Evolutionary conservation across 2,329 filamentous ascomycete species (phyloP).

Genomic region (Fusarium stilboides): DNA sequence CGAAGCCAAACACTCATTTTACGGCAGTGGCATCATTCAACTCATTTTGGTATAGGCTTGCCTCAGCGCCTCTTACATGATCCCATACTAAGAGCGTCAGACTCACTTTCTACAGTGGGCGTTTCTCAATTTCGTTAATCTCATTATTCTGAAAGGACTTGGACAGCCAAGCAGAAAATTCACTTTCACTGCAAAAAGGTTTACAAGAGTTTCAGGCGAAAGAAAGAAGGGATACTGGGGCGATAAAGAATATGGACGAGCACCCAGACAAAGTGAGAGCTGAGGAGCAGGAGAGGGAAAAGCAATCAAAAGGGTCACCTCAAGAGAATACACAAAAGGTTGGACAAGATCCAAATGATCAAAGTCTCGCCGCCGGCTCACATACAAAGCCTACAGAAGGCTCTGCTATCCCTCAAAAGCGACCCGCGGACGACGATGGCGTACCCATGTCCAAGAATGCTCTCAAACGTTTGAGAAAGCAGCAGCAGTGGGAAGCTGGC

Average conservation of each 20-base stretch:
- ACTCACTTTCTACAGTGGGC: neutral
- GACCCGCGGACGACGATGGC: conserved; percentile 20
- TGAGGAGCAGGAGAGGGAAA: no score
- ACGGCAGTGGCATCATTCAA: neutral
- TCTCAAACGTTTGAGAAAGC: conserved; percentile 81
- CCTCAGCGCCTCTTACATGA: conserved; percentile 13
- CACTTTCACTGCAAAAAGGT: neutral
- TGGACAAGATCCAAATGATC: neutral
- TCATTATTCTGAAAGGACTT: neutral
- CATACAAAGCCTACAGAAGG: conserved; percentile 7
- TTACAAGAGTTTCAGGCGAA: neutral
- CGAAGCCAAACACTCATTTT: no score
- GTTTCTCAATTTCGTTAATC: neutral
- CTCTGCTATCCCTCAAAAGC: conserved; percentile 12
- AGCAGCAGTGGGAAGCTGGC: conserved; percentile 82
- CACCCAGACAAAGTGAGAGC: neutral
- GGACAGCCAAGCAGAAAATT: neutral
- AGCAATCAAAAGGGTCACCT: neutral
- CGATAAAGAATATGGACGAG: neutral
- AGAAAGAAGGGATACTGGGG: neutral
- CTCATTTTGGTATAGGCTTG: neutral
- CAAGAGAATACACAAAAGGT: neutral
- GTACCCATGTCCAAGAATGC: conserved; percentile 83
- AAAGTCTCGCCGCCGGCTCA: neutral
- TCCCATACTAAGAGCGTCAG: conserved; percentile 10